Percentiles rank a stretch among this genome's conserved stretches.
Conservation (phyloP, 805 yeast species). For the Tetrapisispora nanseiensis region DNA sequence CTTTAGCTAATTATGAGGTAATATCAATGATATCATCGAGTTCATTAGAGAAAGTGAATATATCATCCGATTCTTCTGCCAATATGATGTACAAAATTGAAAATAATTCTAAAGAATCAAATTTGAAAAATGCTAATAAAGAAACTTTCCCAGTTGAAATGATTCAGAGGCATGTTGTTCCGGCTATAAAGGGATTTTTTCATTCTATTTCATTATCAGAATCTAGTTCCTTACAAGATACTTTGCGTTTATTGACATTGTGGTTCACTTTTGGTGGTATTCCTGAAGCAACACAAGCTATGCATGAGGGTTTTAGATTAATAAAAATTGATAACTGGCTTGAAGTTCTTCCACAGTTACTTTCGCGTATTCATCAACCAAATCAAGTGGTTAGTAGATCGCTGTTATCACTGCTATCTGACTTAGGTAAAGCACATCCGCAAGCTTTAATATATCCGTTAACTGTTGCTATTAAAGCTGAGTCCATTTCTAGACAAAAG, state of each 20-base stretch:
- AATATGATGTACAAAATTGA: conserved; percentile 11
- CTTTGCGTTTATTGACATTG: conserved; percentile 74
- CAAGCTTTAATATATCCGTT: conserved; percentile 93
- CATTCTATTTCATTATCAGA: conserved; percentile 83
- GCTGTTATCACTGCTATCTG: conserved; percentile 68
- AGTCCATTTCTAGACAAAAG: conserved; percentile 75
- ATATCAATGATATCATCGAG: conserved; percentile 48
- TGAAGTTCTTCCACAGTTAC: conserved; percentile 89
- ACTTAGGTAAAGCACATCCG: conserved; percentile 90
- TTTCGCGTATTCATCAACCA: conserved; percentile 94
- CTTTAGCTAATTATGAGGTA: conserved; percentile 93
- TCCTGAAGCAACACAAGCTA: conserved; percentile 81
- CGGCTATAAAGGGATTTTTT: conserved; percentile 93
- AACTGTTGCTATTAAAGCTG: conserved; percentile 92
- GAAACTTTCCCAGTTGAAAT: conserved; percentile 39
- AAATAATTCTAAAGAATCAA: conserved; percentile 22
- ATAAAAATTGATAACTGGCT: conserved; percentile 90
- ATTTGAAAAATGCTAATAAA: conserved; percentile 11
- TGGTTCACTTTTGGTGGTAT: conserved; percentile 97
- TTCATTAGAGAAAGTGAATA: conserved; percentile 13
- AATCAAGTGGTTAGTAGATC: conserved; percentile 75
- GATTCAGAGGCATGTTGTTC: conserved; percentile 81
- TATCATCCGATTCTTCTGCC: conserved; percentile 6
- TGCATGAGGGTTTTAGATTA: conserved; percentile 82
- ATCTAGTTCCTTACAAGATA: conserved; percentile 85